Evolutionary conservation across 306 rosid genomes (phyloP).

Genomic region (Canavalia ensiformis): DNA sequence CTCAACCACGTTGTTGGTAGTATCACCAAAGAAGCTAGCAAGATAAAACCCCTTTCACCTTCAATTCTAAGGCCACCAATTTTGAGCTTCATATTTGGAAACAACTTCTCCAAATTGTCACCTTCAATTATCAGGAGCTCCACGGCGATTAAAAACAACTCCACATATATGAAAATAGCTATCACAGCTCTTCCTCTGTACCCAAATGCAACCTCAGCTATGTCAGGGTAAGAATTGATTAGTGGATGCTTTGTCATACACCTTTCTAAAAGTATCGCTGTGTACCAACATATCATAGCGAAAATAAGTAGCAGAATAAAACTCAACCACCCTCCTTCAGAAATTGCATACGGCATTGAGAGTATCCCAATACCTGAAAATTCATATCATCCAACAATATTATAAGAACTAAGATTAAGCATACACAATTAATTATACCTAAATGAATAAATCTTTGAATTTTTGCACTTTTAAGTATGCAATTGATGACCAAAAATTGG

Average conservation of each 20-base stretch:
- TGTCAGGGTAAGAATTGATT: slow-evolving; percentile 68
- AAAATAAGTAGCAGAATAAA: slow-evolving; percentile 56
- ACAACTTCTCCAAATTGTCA: slow-evolving; percentile 67
- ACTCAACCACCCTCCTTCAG: slow-evolving; percentile 86
- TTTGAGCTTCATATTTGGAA: slow-evolving; percentile 57
- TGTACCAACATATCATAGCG: slow-evolving; percentile 69
- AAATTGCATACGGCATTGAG: slow-evolving; percentile 79
- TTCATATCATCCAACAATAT: not conserved
- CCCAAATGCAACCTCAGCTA: slow-evolving; percentile 73
- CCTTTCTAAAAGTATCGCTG: slow-evolving; percentile 65
- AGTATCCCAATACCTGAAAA: slow-evolving; percentile 76
- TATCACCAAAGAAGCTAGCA: slow-evolving; percentile 59
- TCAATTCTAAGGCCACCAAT: slow-evolving; percentile 48
- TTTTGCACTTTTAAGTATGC: not conserved
- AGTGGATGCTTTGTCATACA: slow-evolving; percentile 62
- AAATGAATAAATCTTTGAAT: not conserved
- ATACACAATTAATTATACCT: not conserved
- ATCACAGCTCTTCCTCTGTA: slow-evolving; percentile 59
- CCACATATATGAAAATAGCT: slow-evolving; percentile 59
- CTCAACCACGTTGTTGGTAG: slow-evolving; percentile 80
- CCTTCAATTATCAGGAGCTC: slow-evolving; percentile 78
- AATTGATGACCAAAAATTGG: not conserved
- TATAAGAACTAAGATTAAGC: not conserved
- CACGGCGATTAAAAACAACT: slow-evolving; percentile 63
- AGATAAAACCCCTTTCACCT: slow-evolving; percentile 59